phyloP scores from a whole-genome alignment of 2,329 filamentous ascomycete genomes.

The Fusarium chuoi region DNA sequence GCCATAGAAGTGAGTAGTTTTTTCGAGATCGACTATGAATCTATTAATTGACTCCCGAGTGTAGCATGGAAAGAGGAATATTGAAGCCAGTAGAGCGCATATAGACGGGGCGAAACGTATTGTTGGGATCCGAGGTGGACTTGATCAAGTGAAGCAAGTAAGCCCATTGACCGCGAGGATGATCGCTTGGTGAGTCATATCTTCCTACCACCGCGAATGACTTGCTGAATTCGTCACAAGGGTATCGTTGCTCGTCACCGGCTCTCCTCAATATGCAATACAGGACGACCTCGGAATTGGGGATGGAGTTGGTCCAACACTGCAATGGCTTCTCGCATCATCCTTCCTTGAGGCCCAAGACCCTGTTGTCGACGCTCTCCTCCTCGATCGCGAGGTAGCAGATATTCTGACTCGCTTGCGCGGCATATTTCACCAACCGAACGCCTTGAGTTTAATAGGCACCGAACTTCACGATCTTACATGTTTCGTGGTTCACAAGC shows the following conservation, averaged over 20 bases:
- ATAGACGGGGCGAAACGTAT: slow-evolving; percentile 61
- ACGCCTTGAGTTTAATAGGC: slow-evolving; percentile 44
- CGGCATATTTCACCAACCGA: slow-evolving; percentile 52
- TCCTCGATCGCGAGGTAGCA: slow-evolving; percentile 49
- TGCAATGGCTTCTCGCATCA: slow-evolving; percentile 57
- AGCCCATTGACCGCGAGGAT: slow-evolving; percentile 66
- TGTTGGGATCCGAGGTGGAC: slow-evolving; percentile 62
- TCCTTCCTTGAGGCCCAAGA: slow-evolving; percentile 4
- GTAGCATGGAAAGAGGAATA: slow-evolving; percentile 65
- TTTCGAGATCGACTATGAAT: rapidly evolving
- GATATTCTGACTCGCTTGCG: slow-evolving; percentile 57
- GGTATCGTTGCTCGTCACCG: slow-evolving; percentile 67
- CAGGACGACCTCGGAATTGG: slow-evolving; percentile 61
- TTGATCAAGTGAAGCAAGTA: slow-evolving; percentile 57
- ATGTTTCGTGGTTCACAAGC: slow-evolving; percentile 63
- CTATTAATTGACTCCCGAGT: background rate
- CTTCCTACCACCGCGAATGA: too few relatives aligned
- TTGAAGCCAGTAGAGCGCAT: slow-evolving; percentile 56
- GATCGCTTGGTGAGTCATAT: slow-evolving; percentile 59
- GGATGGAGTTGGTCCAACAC: slow-evolving; percentile 59
- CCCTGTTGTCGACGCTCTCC: slow-evolving; percentile 28
- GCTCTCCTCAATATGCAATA: slow-evolving; percentile 61
- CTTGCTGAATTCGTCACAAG: slow-evolving; percentile 45
- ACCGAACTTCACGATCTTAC: slow-evolving; percentile 65
- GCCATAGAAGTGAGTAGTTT: slow-evolving; percentile 63